Conservation (phyloP, 2,329 filamentous ascomycete genomes). For the Sclerotinia trifoliorum region DNA sequence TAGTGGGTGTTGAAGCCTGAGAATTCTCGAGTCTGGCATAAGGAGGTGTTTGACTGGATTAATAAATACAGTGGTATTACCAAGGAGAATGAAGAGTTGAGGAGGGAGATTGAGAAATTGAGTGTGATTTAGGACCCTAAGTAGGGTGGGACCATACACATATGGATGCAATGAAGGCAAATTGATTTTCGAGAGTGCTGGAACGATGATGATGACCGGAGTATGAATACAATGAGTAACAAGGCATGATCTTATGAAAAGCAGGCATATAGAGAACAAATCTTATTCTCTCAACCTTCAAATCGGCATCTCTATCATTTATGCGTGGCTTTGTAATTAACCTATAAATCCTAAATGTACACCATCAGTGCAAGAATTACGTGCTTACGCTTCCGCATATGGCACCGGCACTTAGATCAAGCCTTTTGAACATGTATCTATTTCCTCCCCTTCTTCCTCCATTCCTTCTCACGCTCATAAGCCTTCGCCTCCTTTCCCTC, state of each 20-base stretch:
- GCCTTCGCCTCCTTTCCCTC: conserved; percentile 83
- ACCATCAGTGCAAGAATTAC: background rate
- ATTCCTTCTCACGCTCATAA: conserved; percentile 83
- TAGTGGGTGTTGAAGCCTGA: conserved; percentile 87
- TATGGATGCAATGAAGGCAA: background rate
- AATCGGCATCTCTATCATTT: conserved; percentile 6
- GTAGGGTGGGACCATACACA: background rate
- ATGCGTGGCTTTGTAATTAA: background rate
- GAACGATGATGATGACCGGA: background rate
- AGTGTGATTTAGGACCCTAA: conserved; percentile 14
- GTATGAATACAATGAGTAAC: background rate
- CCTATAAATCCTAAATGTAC: background rate
- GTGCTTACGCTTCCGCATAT: background rate
- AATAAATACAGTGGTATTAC: conserved; percentile 58
- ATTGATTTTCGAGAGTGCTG: background rate
- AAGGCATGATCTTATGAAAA: background rate
- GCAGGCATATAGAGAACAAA: background rate
- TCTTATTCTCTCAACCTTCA: conserved; percentile 2
- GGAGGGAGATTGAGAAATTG: conserved; percentile 22
- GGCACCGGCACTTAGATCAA: background rate
- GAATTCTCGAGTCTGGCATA: conserved; percentile 88
- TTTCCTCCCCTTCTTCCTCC: conserved; percentile 65
- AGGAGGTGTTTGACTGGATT: conserved; percentile 77
- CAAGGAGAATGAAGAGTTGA: conserved; percentile 31
- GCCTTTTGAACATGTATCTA: conserved; percentile 17